Conservation (phyloP, 1,284 basidiomycete genomes). For the Trichosporon sp. region DNA sequence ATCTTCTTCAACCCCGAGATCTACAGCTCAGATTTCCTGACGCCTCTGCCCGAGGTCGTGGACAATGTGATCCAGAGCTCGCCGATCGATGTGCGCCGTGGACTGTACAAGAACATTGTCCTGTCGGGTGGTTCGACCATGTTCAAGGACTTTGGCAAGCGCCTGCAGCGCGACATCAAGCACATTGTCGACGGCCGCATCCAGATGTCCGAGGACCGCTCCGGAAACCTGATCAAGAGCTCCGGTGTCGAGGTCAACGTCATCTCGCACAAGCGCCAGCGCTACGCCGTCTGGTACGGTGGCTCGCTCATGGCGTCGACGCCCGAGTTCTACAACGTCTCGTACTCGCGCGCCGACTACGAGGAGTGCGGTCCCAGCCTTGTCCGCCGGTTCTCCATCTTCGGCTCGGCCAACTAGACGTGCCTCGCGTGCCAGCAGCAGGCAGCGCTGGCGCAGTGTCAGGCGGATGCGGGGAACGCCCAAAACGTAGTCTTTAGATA, state of each 20-base stretch:
- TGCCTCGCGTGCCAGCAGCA: background rate
- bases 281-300: conserved; percentile 98
- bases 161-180: conserved; percentile 92
- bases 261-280: conserved; percentile 95
- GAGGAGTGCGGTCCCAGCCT: conserved; percentile 96
- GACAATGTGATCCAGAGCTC: conserved; percentile 94
- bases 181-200: conserved; percentile 88
- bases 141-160: conserved; percentile 96
- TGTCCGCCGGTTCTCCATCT: conserved; percentile 89
- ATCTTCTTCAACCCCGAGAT: conserved; percentile 99
- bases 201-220: conserved; percentile 68
- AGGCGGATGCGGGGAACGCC: background rate
- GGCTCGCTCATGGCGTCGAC: conserved; percentile 88
- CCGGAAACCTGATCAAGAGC: conserved; percentile 74
- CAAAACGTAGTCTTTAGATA: conserved; percentile 1
- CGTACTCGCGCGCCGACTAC: conserved; percentile 95
- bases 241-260: conserved; percentile 95
- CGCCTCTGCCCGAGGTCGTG: conserved; percentile 93
- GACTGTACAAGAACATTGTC: conserved; percentile 96
- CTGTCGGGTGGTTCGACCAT: conserved; percentile 92
- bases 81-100: conserved; percentile 90
- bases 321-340: conserved; percentile 97
- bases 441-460: background rate
- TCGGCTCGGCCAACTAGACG: conserved; percentile 72
- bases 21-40: conserved; percentile 95